These are phyloP conservation scores for Aspergillus vadensis DNA, from an alignment of 2,329 filamentous ascomycete species.

Conservation along the genomic window DNA sequence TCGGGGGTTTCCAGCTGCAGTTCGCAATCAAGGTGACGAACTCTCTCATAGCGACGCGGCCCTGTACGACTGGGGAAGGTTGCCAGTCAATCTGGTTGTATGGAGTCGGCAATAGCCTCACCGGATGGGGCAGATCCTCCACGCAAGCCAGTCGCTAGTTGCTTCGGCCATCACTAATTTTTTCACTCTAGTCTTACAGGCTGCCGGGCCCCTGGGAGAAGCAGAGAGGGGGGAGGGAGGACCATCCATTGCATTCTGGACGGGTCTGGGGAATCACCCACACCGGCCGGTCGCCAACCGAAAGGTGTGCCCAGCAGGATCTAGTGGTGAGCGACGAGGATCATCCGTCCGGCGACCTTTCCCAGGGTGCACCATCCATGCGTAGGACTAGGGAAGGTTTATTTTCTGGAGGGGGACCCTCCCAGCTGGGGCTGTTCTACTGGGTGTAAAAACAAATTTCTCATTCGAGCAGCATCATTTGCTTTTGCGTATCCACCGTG, in stretches of 20 bases:
- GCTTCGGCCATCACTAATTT: neutral
- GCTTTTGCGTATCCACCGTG: conserved; percentile 1
- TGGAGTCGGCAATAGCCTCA: conserved; percentile 1
- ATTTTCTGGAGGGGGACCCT: neutral
- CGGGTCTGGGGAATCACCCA: conserved; percentile 14
- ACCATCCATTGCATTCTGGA: conserved; percentile 10
- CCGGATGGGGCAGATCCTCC: neutral
- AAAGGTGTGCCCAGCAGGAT: conserved; percentile 6
- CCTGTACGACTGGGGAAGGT: neutral
- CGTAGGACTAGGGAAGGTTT: neutral
- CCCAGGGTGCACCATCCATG: conserved; percentile 2
- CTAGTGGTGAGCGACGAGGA: conserved; percentile 12
- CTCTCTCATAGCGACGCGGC: conserved; percentile 1
- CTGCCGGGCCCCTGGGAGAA: neutral
- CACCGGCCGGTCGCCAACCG: conserved; percentile 13
- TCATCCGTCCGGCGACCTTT: conserved; percentile 13
- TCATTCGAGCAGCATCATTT: conserved; percentile 1
- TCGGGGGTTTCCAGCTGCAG: conserved; percentile 9
- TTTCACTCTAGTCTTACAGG: neutral
- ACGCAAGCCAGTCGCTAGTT: neutral
- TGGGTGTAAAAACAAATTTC: neutral
- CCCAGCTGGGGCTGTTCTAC: too few relatives aligned
- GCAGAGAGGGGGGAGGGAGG: too few relatives aligned
- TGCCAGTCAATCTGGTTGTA: neutral
- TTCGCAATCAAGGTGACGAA: conserved; percentile 12